phyloP scores from a whole-genome alignment of 176 grass and related monocot species.

The Carex cristatella region DNA sequence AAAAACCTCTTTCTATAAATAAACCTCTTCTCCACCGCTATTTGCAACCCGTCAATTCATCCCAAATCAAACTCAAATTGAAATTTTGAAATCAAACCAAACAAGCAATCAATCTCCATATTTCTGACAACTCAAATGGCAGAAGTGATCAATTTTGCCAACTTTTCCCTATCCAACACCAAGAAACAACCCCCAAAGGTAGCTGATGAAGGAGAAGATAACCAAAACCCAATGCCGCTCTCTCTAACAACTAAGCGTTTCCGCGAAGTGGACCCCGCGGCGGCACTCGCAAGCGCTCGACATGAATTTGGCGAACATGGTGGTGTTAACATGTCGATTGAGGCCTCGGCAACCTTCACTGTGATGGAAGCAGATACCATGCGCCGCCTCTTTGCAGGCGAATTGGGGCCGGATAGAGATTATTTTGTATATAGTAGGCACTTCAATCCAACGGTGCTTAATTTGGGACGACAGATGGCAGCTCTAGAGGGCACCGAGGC shows the following conservation, averaged over 20 bases:
- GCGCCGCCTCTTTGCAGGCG: slow-evolving; percentile 67
- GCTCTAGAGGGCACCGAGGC: slow-evolving; percentile 94
- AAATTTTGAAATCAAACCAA: background rate
- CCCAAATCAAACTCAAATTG: background rate
- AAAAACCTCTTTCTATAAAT: slow-evolving; percentile 16
- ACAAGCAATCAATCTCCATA: background rate
- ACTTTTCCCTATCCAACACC: slow-evolving; percentile 30
- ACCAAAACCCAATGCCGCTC: slow-evolving; percentile 15
- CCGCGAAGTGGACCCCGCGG: slow-evolving; percentile 54
- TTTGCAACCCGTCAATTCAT: background rate
- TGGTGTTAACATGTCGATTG: slow-evolving; percentile 99
- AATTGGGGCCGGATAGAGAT: slow-evolving; percentile 87
- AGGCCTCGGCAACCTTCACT: slow-evolving; percentile 98
- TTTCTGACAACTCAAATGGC: slow-evolving; percentile 15
- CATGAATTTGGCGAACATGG: slow-evolving; percentile 99
- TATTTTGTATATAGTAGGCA: slow-evolving; percentile 93
- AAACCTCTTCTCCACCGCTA: background rate
- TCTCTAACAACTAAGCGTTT: slow-evolving; percentile 9
- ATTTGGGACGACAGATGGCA: slow-evolving; percentile 90
- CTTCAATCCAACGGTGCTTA: slow-evolving; percentile 94
- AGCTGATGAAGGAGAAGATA: slow-evolving; percentile 24
- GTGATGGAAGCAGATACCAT: slow-evolving; percentile 98
- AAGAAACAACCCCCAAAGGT: slow-evolving; percentile 15
- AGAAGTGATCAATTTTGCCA: slow-evolving; percentile 23
- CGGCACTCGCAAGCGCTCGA: slow-evolving; percentile 58